Evolutionary conservation across 352 stramenopile genomes (phyloP), one percentile per base, ranked within the genome.

Genomic region (Globisporangium radiosum): DNA sequence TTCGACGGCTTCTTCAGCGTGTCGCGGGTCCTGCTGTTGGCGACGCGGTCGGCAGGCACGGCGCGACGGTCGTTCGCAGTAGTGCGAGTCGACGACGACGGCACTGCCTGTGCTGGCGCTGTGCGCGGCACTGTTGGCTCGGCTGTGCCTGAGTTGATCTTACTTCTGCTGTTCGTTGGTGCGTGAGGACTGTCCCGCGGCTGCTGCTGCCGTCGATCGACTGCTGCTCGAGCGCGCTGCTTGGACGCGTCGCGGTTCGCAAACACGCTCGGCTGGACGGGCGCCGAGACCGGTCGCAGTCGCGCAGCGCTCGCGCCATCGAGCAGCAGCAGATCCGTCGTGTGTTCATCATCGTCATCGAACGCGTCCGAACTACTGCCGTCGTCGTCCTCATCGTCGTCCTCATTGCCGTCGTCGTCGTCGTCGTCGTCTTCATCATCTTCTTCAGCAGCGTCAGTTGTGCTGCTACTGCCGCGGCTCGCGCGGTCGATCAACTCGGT

Each of bases 1-100:
- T 76, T 78, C 1, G 75, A 78, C 25, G 74, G 39, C 56, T 78
- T 85, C 9, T 70, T 68, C 9, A 83, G 48, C 3, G 66, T 33
- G 25, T 33, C 25, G 25, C 25, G 25, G 25, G 25, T 33, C 25
- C 25, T 33, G 25, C 25, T 33, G 25, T 33, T 33, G 1, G 25
- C 25, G 25, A 33, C 25, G 25, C 25, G 25, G 25, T 33, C 25
- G 25, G 25, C 25, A 33, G 25, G 25, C 25, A 33, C 25, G 25
- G 25, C 25, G 25, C 25, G 25, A 33, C 25, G 25, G 2, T 33
- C 25, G 25, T 33, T 33, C 36, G 42, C 33, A 45, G n/a, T 33
- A 43, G 58, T 11, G 1, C 42, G 36, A 19, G 52, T 48, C 1
- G 25, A 40, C 25, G 45, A 47, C 7, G 36, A 50, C 39, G 64